Conservation (phyloP, 306 rosid species). For the Medicago arabica region DNA sequence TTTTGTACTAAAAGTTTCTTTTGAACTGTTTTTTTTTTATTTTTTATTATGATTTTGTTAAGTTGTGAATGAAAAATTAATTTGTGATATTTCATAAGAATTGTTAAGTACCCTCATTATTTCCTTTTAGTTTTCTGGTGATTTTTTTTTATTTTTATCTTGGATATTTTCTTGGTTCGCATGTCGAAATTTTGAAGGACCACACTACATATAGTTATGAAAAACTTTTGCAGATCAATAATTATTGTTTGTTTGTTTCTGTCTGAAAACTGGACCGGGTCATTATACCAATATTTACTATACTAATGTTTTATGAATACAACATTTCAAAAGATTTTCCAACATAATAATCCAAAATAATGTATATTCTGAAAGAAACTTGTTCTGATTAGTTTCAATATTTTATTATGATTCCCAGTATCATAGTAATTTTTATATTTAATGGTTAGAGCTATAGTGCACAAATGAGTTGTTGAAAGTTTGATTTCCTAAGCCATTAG, state of each 20-base stretch:
- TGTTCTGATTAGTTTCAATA: no score
- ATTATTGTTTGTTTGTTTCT: constrained; percentile 16
- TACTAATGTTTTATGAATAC: background rate
- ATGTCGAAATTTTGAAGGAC: constrained; percentile 15
- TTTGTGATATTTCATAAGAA: background rate
- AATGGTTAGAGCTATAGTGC: no score
- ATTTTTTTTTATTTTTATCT: background rate
- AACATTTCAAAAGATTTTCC: background rate
- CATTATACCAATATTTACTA: background rate
- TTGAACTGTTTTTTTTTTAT: background rate
- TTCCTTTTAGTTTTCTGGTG: background rate
- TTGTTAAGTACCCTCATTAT: background rate
- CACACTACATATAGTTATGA: constrained; percentile 11
- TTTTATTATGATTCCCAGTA: no score
- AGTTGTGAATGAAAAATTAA: no score
- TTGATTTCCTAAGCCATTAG: no score
- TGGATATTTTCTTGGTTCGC: constrained; percentile 4
- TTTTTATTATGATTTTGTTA: background rate
- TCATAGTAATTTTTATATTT: no score
- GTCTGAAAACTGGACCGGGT: background rate
- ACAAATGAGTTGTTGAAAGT: no score
- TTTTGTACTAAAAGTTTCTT: background rate
- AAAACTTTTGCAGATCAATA: constrained; percentile 10
- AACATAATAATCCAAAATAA: background rate
- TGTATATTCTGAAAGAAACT: background rate